A percentile compares a stretch with the other conserved stretches of the same genome.
Conservation (phyloP, 352 stramenopile genomes). For the Elongisporangium undulatum region DNA sequence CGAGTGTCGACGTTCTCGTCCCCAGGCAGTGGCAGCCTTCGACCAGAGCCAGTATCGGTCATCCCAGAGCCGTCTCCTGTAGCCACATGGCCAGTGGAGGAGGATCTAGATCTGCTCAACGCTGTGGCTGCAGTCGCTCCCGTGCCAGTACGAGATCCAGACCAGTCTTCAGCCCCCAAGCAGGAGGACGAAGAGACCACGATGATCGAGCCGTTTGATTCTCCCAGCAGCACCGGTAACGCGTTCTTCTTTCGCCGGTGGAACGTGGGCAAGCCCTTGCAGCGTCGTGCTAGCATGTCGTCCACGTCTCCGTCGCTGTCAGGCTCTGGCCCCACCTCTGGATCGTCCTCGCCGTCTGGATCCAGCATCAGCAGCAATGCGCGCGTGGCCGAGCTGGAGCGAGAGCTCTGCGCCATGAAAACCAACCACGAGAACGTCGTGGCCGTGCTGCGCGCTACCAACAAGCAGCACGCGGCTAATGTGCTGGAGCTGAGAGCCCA, state of each 20-base stretch:
- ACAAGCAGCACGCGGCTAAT: slow-evolving; percentile 63
- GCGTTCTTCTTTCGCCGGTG: slow-evolving; percentile 37
- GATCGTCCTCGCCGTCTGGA: not conserved
- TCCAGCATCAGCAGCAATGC: slow-evolving; percentile 9
- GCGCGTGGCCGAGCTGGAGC: slow-evolving; percentile 49
- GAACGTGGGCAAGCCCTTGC: slow-evolving; percentile 25
- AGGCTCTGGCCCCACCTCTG: not conserved
- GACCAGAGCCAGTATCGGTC: not conserved
- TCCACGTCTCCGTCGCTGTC: not conserved
- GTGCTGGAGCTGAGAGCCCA: slow-evolving; percentile 62
- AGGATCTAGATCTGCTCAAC: not conserved
- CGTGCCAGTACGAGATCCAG: not conserved
- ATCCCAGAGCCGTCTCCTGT: not conserved
- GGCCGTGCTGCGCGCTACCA: slow-evolving; percentile 55
- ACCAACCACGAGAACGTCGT: slow-evolving; percentile 73
- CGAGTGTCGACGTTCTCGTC: not conserved
- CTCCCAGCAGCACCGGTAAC: slow-evolving; percentile 3
- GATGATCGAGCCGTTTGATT: slow-evolving; percentile 29
- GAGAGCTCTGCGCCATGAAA: slow-evolving; percentile 54
- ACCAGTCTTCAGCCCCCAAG: not conserved
- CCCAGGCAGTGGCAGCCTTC: not conserved
- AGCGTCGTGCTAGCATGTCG: slow-evolving; percentile 26
- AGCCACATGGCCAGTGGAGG: not conserved
- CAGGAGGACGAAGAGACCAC: slow-evolving; percentile 18
- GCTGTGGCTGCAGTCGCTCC: slow-evolving; percentile 8